Conservation (phyloP, 2,329 filamentous ascomycete species). For the Fonsecaea nubica region DNA sequence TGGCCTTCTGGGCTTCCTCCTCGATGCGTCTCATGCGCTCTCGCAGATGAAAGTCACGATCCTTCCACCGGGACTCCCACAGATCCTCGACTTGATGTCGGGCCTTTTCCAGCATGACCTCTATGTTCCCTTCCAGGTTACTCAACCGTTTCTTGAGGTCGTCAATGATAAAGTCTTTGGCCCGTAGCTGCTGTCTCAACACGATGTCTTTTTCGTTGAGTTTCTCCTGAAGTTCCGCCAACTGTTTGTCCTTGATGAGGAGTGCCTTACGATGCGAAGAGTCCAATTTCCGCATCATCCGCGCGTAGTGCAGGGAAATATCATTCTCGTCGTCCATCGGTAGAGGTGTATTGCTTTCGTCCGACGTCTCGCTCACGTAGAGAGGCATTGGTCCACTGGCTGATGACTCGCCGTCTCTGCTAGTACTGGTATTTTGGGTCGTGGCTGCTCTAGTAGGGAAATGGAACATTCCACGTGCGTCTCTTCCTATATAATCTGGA, state of each 20-base stretch:
- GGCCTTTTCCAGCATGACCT: constrained; percentile 42
- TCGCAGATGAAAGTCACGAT: constrained; percentile 41
- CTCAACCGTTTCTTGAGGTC: constrained; percentile 41
- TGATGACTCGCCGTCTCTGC: constrained; percentile 2
- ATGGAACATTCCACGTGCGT: constrained; percentile 28
- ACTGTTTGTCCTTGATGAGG: constrained; percentile 42
- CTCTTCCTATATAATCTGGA: constrained; percentile 33
- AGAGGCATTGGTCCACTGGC: background rate
- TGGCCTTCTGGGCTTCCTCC: constrained; percentile 32
- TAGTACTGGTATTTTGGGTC: constrained; percentile 25
- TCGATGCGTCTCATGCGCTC: constrained; percentile 37
- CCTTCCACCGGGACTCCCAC: constrained; percentile 47
- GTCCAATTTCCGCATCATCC: constrained; percentile 44
- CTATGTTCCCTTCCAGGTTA: constrained; percentile 39
- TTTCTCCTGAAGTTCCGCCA: constrained; percentile 41
- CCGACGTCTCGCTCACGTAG: constrained; percentile 31
- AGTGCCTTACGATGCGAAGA: constrained; percentile 42
- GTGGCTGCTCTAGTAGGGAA: constrained; percentile 21
- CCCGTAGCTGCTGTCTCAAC: constrained; percentile 43
- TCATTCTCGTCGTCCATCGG: constrained; percentile 44
- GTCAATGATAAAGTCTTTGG: constrained; percentile 42
- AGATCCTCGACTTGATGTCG: constrained; percentile 45
- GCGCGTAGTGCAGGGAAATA: constrained; percentile 42
- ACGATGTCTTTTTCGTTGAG: constrained; percentile 45
- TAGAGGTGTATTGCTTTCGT: constrained; percentile 37